Percentiles rank a stretch among this genome's conserved stretches.
phyloP scores from a whole-genome alignment of 2,329 filamentous ascomycete genomes.

The Periglandula ipomoeae region DNA sequence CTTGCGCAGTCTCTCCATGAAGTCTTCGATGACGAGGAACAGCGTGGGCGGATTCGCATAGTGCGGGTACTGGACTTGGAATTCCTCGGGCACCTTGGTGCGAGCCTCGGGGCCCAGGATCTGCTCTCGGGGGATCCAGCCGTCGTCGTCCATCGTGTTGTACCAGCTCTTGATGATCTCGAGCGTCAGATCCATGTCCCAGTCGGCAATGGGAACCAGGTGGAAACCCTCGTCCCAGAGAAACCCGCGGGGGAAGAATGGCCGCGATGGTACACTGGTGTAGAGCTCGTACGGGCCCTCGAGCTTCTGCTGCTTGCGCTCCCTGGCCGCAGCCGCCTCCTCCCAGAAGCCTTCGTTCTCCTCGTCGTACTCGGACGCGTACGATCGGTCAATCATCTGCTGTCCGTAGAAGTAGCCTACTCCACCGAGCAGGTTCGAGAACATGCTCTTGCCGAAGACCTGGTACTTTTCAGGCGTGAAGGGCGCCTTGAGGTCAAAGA shows the following conservation, averaged over 20 bases:
- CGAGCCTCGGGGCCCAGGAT: slow-evolving; percentile 87
- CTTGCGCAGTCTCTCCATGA: slow-evolving; percentile 67
- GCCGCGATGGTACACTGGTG: slow-evolving; percentile 81
- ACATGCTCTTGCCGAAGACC: slow-evolving; percentile 77
- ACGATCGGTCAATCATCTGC: slow-evolving; percentile 80
- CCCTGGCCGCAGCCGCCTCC: slow-evolving; percentile 72
- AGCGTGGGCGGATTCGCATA: slow-evolving; percentile 95
- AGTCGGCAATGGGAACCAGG: slow-evolving; percentile 80
- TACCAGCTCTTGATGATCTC: slow-evolving; percentile 96
- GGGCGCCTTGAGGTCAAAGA: slow-evolving; percentile 60
- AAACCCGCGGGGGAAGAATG: slow-evolving; percentile 95
- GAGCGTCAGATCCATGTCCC: slow-evolving; percentile 79
- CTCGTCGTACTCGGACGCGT: slow-evolving; percentile 89
- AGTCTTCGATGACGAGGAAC: slow-evolving; percentile 77
- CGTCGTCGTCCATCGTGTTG: slow-evolving; percentile 89
- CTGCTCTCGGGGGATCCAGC: slow-evolving; percentile 95
- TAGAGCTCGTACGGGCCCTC: slow-evolving; percentile 86
- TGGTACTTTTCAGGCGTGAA: slow-evolving; percentile 66
- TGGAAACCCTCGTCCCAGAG: slow-evolving; percentile 99
- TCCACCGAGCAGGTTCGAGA: slow-evolving; percentile 88
- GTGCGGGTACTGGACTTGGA: slow-evolving; percentile 92
- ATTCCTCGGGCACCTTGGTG: slow-evolving; percentile 88
- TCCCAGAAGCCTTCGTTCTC: slow-evolving; percentile 95
- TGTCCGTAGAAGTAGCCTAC: slow-evolving; percentile 93
- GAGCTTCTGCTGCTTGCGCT: slow-evolving; percentile 54